A percentile compares a stretch with the other conserved stretches of the same genome.
phyloP scores from a whole-genome alignment of 148 eudicot genomes.

The Camellia sinensis region DNA sequence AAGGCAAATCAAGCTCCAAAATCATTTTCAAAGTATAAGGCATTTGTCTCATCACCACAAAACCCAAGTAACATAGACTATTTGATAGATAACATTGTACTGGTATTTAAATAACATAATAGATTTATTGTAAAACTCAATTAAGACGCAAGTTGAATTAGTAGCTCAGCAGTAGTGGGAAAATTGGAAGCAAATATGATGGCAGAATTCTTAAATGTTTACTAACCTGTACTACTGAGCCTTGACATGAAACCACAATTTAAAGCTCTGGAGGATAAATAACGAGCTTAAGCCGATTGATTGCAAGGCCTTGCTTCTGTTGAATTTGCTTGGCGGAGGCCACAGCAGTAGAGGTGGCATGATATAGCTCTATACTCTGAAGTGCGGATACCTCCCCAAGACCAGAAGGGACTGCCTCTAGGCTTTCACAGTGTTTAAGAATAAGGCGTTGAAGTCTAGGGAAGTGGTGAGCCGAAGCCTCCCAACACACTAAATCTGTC shows the following conservation, averaged over 20 bases:
- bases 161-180: not conserved
- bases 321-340: slow-evolving; percentile 16
- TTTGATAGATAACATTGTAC: not conserved
- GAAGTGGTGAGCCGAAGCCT: slow-evolving; percentile 33
- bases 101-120: not conserved
- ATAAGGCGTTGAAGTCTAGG: slow-evolving; percentile 34
- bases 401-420: slow-evolving; percentile 19
- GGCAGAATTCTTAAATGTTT: not conserved
- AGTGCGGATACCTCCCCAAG: slow-evolving; percentile 17
- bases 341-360: not conserved
- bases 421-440: slow-evolving; percentile 22
- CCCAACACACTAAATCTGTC: slow-evolving; percentile 27
- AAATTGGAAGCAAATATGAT: not conserved
- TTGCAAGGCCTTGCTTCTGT: not conserved
- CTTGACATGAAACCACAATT: not conserved
- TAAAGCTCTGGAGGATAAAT: slow-evolving; percentile 12
- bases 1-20: not conserved
- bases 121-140: not conserved
- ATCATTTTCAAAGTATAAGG: not conserved
- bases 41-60: not conserved
- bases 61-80: not conserved
- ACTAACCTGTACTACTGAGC: not conserved
- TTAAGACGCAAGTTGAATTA: not conserved
- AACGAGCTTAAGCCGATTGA: slow-evolving; percentile 11
- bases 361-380: slow-evolving; percentile 10